Evolutionary conservation across 139 green algal genomes (phyloP).

Genomic region (Ettlia oleoabundans): DNA sequence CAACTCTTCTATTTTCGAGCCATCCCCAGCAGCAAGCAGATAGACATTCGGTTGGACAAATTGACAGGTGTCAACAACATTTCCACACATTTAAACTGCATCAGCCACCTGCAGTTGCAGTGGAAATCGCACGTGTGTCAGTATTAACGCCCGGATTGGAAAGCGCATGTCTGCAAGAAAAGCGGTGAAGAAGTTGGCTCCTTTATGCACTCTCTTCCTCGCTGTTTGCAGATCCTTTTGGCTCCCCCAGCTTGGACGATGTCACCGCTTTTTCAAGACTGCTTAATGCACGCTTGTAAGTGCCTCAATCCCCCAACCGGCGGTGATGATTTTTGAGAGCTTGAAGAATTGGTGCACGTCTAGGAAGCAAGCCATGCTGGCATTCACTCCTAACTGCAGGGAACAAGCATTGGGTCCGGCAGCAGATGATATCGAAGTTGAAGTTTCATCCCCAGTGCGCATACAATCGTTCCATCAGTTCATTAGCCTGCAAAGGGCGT

Average conservation of each 20-base stretch:
- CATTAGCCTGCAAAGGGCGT: background rate
- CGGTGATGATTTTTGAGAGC: background rate
- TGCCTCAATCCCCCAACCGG: conserved; percentile 39
- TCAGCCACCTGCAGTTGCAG: background rate
- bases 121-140: background rate
- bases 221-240: conserved; percentile 56
- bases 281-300: conserved; percentile 50
- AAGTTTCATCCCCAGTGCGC: conserved; percentile 70
- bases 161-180: background rate
- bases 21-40: conserved; percentile 14
- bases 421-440: conserved; percentile 65
- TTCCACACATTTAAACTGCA: background rate
- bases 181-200: background rate
- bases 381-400: background rate
- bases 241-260: conserved; percentile 70
- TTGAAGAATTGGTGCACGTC: too few species aligned
- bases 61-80: conserved; percentile 25
- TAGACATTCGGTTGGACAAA: conserved; percentile 76
- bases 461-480: background rate
- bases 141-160: background rate
- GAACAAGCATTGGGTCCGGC: conserved; percentile 16
- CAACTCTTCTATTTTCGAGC: conserved; percentile 47
- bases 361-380: too few species aligned
- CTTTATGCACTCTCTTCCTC: background rate
- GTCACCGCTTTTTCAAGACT: conserved; percentile 60